Evolutionary conservation across 192 early-diverging fungal species (phyloP), one percentile per base, ranked within the genome.

Genomic region (Umbelopsis ramanniana): DNA sequence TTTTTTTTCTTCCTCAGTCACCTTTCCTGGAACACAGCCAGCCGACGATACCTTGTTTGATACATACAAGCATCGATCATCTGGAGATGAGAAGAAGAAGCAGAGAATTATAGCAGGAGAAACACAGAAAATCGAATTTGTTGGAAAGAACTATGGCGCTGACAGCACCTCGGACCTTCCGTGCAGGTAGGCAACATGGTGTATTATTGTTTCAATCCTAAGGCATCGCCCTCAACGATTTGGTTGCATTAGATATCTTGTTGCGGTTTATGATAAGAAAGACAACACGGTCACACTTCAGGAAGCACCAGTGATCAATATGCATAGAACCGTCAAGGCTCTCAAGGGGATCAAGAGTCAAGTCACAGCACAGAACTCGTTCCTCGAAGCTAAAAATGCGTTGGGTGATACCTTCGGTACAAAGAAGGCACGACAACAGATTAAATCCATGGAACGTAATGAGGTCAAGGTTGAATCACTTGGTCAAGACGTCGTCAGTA

Each of bases 321-420:
- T 97, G 57, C 85, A 82, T 40, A 85, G 87, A 68, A 86, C 83
- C 19, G 90, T 91, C 45, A 95, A 95, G 77, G 83, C 91, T 26
- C 79, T 91, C 7, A 92, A 73, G 74, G 79, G 43, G 29, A 53
- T 67, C n/a, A 74, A 72, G 55, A 23, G 15, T 12, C 73, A 54
- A 33, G 23, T n/a, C 8, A 66, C 73, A 40, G 14, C 66, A 53
- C 52, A 11, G 19, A 45, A 74, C n/a, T 81, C 88, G 82, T 86
- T 87, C 33, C 37, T 84, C 63, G 71, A 79, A 55, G 93, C 93
- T 19, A 84, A 94, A 66, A 93, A 90, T 73, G 83, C 86, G 63
- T 84, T 99, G 57, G 96, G 96, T 70, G 88, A 95, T 76, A 88
- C 92, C 19, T 99, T 99, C 77, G 97, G 97, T 74, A 95, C 92